Evolutionary conservation across 176 grass and related monocot species (phyloP), one percentile per base, ranked within the genome.

Genomic region (Luzula sylvatica): DNA sequence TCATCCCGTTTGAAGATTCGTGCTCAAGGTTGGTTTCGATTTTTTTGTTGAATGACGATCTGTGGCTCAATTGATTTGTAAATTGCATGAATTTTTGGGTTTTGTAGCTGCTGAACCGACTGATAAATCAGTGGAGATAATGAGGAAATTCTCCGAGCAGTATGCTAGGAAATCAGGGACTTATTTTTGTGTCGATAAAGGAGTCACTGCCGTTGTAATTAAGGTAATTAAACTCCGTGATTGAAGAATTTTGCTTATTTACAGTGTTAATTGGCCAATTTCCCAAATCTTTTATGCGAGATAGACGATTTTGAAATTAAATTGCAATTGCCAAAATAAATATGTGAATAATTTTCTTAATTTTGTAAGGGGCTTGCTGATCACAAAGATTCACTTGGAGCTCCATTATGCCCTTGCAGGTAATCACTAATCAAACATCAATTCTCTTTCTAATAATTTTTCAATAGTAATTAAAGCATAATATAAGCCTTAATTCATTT

Each of bases 141-240:
- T 96, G 90, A 83, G 90, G 57, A 96, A 86, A 35, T 96, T 96
- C 81, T 96, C 90, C 12, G 90, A 96, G 74, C 84, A 86, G 78
- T 96, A 96, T 55, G 90, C 90, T 3, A 83, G 80, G 55, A 81
- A 75, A 66, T 79, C 90, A 43, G 55, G 66, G 23, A 96, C 90
- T 13, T 79, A 52, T 58, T 96, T 96, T 70, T 96, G 90, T 63
- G 75, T 79, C 2, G 90, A 96, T 21, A 96, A 96, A 74, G 72
- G 80, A 30, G 90, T 96, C 67, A 96, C 90, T 21, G 47, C 90
- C 15, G 90, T 96, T 28, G 90, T 96, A 54, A 79, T 96, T 47
- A 89, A 96, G 84, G 90, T 89, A 60, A 7, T n/a, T n/a, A n/a
- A 41, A 23, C 20, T 39, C 13, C 26, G 29, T 5, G 2, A 49